These are phyloP conservation scores for Brasilioporus rufonigricans DNA, from an alignment of 768 basidiomycete species.

Conservation along the genomic window DNA sequence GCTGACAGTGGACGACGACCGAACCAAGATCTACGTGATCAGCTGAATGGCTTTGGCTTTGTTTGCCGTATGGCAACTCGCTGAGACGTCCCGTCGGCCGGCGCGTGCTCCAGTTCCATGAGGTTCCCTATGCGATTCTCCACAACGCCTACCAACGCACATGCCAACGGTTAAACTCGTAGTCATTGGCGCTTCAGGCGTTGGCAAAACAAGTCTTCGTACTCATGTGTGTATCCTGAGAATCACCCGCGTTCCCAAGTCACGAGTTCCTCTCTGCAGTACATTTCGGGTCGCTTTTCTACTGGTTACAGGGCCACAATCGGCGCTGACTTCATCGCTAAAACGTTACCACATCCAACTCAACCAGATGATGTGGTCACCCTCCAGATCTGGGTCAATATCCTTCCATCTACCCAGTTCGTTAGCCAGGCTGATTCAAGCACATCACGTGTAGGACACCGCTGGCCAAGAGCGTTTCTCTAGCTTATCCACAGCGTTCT, in stretches of 20 bases:
- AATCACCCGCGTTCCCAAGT: background rate
- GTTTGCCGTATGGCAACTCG: constrained; percentile 17
- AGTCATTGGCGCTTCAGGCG: constrained; percentile 76
- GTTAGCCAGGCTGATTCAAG: constrained; percentile 3
- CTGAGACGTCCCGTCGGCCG: background rate
- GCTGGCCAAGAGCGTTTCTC: constrained; percentile 90
- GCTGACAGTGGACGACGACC: background rate
- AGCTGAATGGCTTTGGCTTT: constrained; percentile 7
- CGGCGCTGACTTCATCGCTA: constrained; percentile 85
- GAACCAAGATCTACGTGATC: background rate
- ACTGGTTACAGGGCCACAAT: constrained; percentile 82
- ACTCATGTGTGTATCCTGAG: constrained; percentile 52
- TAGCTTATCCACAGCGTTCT: constrained; percentile 77
- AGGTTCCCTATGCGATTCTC: constrained; percentile 16
- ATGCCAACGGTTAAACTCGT: constrained; percentile 82
- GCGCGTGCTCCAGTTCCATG: constrained; percentile 9
- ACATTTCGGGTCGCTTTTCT: constrained; percentile 73
- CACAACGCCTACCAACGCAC: constrained; percentile 7
- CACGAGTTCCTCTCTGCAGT: constrained; percentile 40
- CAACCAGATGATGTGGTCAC: constrained; percentile 55
- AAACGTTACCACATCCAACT: constrained; percentile 61
- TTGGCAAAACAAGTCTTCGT: constrained; percentile 84
- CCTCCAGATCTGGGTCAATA: constrained; percentile 65
- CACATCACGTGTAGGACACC: constrained; percentile 54
- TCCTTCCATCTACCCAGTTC: background rate